Evolutionary conservation across 176 grass and related monocot species (phyloP).

Genomic region (Oryza glaberrima): DNA sequence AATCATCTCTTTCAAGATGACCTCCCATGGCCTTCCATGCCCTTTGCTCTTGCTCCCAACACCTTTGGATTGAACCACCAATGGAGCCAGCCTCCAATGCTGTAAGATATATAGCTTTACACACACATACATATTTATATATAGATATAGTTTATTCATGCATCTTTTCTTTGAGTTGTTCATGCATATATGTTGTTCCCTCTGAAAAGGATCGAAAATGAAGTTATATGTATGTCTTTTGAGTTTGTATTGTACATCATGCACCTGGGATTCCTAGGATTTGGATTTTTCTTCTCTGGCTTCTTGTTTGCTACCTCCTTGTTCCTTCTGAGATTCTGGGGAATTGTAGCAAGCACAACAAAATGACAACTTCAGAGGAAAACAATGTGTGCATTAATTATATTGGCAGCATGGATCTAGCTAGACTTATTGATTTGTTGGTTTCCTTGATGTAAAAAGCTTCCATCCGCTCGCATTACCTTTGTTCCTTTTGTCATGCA

Average conservation of each 20-base stretch:
- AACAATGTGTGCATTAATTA: constrained; percentile 5
- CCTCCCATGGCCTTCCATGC: constrained; percentile 42
- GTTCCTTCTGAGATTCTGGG: constrained; percentile 63
- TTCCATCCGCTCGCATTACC: not conserved
- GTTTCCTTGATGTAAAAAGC: constrained; percentile 40
- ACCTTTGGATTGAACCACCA: constrained; percentile 40
- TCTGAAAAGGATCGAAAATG: not conserved
- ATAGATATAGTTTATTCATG: not conserved
- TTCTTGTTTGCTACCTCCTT: constrained; percentile 60
- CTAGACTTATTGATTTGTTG: constrained; percentile 39
- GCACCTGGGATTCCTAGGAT: constrained; percentile 64
- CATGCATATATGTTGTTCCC: not conserved
- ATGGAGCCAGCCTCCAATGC: constrained; percentile 40
- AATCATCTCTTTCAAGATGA: constrained; percentile 48
- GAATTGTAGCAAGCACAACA: constrained; percentile 72
- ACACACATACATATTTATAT: not conserved
- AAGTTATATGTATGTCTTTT: not conserved
- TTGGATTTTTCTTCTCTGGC: constrained; percentile 77
- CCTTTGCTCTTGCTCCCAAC: constrained; percentile 36
- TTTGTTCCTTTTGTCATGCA: constrained; percentile 40
- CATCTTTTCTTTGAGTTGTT: not conserved
- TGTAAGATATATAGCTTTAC: constrained; percentile 44
- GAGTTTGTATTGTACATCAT: constrained; percentile 11
- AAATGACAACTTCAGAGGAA: constrained; percentile 54
- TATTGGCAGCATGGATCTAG: constrained; percentile 30